phyloP scores from a whole-genome alignment of 2,329 filamentous ascomycete species.

The Aspergillus floridensis region DNA sequence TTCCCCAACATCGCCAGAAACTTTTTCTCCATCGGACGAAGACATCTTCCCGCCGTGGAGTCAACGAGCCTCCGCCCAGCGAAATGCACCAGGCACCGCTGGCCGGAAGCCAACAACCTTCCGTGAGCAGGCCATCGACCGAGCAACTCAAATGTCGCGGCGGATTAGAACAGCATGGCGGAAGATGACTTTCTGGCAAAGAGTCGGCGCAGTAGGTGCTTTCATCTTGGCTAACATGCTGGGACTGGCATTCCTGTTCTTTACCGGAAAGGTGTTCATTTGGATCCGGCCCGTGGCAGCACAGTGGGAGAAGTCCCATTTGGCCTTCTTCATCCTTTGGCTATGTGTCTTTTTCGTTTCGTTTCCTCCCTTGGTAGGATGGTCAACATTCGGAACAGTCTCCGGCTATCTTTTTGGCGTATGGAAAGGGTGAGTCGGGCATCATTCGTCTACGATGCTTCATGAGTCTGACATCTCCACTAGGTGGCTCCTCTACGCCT shows the following conservation, averaged over 20 bases:
- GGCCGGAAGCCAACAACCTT: slow-evolving; percentile 31
- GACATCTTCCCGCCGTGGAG: slow-evolving; percentile 53
- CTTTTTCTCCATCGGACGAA: slow-evolving; percentile 47
- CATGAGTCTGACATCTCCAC: slow-evolving; percentile 23
- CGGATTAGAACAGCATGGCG: slow-evolving; percentile 35
- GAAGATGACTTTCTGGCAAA: slow-evolving; percentile 55
- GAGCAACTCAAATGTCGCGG: slow-evolving; percentile 34
- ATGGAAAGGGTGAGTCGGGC: slow-evolving; percentile 62
- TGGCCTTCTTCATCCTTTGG: slow-evolving; percentile 75
- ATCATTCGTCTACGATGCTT: background rate
- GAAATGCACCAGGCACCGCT: slow-evolving; percentile 39
- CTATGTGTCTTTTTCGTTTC: slow-evolving; percentile 70
- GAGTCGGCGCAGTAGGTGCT: slow-evolving; percentile 55
- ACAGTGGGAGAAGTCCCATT: slow-evolving; percentile 70
- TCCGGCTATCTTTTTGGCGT: slow-evolving; percentile 71
- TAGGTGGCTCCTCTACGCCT: slow-evolving; percentile 80
- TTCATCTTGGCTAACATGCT: slow-evolving; percentile 54
- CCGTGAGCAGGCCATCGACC: slow-evolving; percentile 40
- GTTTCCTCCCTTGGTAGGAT: slow-evolving; percentile 85
- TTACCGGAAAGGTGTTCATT: slow-evolving; percentile 75
- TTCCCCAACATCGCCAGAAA: slow-evolving; percentile 45
- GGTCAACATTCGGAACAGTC: slow-evolving; percentile 71
- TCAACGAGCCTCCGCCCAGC: slow-evolving; percentile 43
- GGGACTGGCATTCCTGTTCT: slow-evolving; percentile 68
- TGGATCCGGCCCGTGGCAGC: slow-evolving; percentile 70